These are phyloP conservation scores for Astrephomene gubernaculifera DNA, from an alignment of 139 green algal genomes.

Conservation along the genomic window DNA sequence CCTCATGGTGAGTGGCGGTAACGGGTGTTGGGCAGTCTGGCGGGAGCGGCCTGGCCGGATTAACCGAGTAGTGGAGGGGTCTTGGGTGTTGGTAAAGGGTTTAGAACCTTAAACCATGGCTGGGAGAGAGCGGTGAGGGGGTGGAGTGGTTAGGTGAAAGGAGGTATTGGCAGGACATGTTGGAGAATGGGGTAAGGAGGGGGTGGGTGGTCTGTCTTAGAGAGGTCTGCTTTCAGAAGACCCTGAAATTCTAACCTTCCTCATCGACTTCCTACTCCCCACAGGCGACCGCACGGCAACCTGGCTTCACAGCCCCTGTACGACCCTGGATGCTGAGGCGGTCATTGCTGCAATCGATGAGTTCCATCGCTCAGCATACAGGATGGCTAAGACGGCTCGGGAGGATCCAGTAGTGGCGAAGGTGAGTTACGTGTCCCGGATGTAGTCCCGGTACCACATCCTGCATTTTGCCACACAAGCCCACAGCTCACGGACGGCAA, in stretches of 20 bases:
- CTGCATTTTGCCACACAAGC: too few species aligned
- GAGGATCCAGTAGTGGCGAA: conserved; percentile 71
- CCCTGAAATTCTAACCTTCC: neutral
- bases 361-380: conserved; percentile 55
- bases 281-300: conserved; percentile 4
- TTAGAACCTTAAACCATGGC: too few species aligned
- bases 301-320: conserved; percentile 9
- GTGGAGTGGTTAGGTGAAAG: neutral
- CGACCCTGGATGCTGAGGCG: conserved; percentile 7
- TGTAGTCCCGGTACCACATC: too few species aligned
- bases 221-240: neutral
- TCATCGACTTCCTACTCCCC: neutral
- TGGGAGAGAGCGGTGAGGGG: neutral
- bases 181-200: neutral
- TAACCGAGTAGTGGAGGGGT: too few species aligned
- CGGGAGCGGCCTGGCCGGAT: too few species aligned
- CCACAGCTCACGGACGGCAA: too few species aligned
- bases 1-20: neutral
- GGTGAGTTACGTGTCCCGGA: conserved; percentile 25
- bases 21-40: too few species aligned
- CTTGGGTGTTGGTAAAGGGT: neutral
- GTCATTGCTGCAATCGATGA: conserved; percentile 46
- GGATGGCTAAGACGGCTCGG: conserved; percentile 64
- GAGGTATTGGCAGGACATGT: neutral
- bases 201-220: neutral